Conservation (phyloP, 176 grass and related monocot genomes). For the Pontederia paniculata region DNA sequence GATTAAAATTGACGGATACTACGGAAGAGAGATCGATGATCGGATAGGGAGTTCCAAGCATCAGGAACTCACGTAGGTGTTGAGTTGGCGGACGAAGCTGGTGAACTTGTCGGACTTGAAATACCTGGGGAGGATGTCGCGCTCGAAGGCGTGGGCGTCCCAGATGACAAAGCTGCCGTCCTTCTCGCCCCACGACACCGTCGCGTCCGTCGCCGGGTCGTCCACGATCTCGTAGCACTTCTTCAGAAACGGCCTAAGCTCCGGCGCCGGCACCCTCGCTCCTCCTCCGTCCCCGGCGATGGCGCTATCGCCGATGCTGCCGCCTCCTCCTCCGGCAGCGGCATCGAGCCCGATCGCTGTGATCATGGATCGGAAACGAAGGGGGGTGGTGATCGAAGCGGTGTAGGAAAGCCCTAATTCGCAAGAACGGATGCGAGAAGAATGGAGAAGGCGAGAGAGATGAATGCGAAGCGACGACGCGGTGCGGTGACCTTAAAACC, state of each 20-base stretch:
- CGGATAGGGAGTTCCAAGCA: no score
- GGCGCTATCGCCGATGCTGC: background rate
- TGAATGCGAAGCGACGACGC: no score
- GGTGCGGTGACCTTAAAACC: no score
- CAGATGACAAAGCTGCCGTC: constrained; percentile 84
- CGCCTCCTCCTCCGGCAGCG: background rate
- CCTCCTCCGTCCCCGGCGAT: background rate
- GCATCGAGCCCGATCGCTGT: no score
- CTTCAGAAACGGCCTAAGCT: constrained; percentile 55
- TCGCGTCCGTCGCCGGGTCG: constrained; percentile 50
- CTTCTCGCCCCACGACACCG: constrained; percentile 48
- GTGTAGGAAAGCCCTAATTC: no score
- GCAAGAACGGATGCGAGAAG: no score
- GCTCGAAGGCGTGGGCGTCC: constrained; percentile 69
- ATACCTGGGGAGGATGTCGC: constrained; percentile 57
- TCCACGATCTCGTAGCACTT: constrained; percentile 88
- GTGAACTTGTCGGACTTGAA: constrained; percentile 98
- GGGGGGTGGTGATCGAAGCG: no score
- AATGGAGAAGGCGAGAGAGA: no score
- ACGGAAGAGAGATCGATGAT: no score
- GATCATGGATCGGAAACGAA: no score
- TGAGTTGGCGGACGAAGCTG: constrained; percentile 91
- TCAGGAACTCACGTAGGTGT: constrained; percentile 51
- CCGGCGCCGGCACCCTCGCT: background rate
- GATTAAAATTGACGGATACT: no score